Evolutionary conservation across 140 eudicot species (phyloP), one percentile per base, ranked within the genome.

Genomic region (Stevia rebaudiana): DNA sequence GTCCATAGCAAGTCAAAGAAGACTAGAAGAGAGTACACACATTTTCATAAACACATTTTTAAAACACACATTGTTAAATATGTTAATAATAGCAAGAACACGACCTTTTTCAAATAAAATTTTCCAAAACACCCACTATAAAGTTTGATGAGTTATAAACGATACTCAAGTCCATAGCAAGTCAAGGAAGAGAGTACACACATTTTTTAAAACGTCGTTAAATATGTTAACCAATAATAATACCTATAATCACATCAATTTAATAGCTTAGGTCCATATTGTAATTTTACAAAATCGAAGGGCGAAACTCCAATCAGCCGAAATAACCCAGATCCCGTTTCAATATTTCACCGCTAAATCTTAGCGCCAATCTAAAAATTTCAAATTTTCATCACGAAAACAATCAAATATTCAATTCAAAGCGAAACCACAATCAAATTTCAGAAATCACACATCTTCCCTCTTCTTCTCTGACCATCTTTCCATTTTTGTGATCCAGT

Each of bases 321-420:
- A 35, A 58, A 70, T 33, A 4, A 2, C 24, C 62, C 18, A 15
- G 8, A 47, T 15, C 44, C 37, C 31, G 44, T 70, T 48, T 65
- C 57, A 43, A 11, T 13, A 48, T 56, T 52, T 63, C 42, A 63
- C 71, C 72, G 77, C 77, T 41, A 72, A 62, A 54, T 63, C 11
- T 72, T 41, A 53, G 77, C 77, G 77, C 77, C 66, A 1, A 41
- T 43, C 15, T 16, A 31, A 63, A 51, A 28, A 2, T 41, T 72
- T 64, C 41, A 72, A 72, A 63, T 0, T 72, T 72, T 72, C 66
- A 61, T 61, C 56, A 40, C 33, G 0, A 54, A 72, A 63, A 35
- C 61, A 70, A 60, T 31, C 76, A 61, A 39, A 31, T 50, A 50
- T 71, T 37, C 70, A 61, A 52, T 61, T 71, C 76, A 71, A 71